These are phyloP conservation scores for Stagonosporopsis vannaccii DNA, from an alignment of 2,329 filamentous ascomycete species.

Conservation along the genomic window DNA sequence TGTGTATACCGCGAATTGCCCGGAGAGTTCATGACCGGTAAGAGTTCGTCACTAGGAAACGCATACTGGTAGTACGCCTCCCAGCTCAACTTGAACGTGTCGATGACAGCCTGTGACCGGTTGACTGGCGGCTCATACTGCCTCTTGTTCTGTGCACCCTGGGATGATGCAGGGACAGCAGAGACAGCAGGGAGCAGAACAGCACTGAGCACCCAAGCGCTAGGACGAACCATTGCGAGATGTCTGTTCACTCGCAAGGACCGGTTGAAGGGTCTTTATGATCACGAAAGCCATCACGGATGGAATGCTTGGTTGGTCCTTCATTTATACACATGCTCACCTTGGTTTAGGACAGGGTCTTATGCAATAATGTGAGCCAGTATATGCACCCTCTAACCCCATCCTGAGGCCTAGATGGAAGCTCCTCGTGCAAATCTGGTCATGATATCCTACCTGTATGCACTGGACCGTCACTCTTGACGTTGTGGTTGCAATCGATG, in stretches of 20 bases:
- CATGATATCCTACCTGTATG: background rate
- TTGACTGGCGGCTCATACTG: slow-evolving; percentile 19
- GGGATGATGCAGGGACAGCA: slow-evolving; percentile 30
- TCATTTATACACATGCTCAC: slow-evolving; percentile 7
- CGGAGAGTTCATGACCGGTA: slow-evolving; percentile 69
- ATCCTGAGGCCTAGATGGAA: background rate
- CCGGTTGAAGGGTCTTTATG: slow-evolving; percentile 1
- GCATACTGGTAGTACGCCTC: slow-evolving; percentile 71
- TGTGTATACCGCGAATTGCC: slow-evolving; percentile 70
- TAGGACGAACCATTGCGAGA: slow-evolving; percentile 18
- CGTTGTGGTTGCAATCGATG: slow-evolving; percentile 8
- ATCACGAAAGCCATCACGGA: background rate
- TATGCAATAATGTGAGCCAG: slow-evolving; percentile 18
- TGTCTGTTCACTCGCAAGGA: background rate
- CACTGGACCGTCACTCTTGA: background rate
- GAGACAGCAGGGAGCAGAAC: slow-evolving; percentile 11
- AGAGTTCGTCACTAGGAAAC: slow-evolving; percentile 78
- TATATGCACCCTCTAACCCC: slow-evolving; percentile 10
- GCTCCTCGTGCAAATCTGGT: background rate
- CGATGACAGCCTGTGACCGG: slow-evolving; percentile 45
- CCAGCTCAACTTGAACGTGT: slow-evolving; percentile 46
- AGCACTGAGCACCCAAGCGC: slow-evolving; percentile 18
- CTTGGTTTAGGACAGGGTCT: slow-evolving; percentile 5
- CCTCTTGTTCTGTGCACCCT: slow-evolving; percentile 14
- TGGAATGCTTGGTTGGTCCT: slow-evolving; percentile 6